Conservation (phyloP, 2,329 filamentous ascomycete genomes). For the Alternaria burnsii region DNA sequence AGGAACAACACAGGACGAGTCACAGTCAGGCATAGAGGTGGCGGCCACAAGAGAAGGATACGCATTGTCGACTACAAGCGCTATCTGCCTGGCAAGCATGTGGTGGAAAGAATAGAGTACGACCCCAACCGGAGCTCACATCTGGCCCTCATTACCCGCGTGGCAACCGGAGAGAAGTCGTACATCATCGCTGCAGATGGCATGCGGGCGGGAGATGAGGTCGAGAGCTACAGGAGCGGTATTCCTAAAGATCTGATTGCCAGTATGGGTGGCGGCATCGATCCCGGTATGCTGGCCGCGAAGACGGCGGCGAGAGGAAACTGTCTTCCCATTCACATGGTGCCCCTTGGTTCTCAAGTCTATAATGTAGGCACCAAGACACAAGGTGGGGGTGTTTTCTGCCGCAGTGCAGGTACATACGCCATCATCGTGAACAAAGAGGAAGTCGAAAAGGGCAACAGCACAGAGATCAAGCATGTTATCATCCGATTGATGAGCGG, state of each 20-base stretch:
- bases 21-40: conserved; percentile 90
- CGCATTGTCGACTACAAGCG: conserved; percentile 89
- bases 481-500: conserved; percentile 90
- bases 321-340: conserved; percentile 93
- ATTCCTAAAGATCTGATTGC: conserved; percentile 87
- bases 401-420: conserved; percentile 91
- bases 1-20: conserved; percentile 87
- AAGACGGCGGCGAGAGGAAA: conserved; percentile 95
- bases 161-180: conserved; percentile 76
- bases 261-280: conserved; percentile 90
- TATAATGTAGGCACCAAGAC: conserved; percentile 85
- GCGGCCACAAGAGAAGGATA: conserved; percentile 90
- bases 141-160: conserved; percentile 83
- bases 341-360: conserved; percentile 91
- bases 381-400: conserved; percentile 83
- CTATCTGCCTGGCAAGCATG: conserved; percentile 78
- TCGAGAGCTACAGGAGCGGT: conserved; percentile 90
- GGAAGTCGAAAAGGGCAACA: conserved; percentile 66
- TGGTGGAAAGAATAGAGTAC: conserved; percentile 94
- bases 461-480: conserved; percentile 78
- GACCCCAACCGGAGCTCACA: conserved; percentile 93
- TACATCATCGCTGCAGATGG: conserved; percentile 98
- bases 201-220: conserved; percentile 86
- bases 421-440: conserved; percentile 90
- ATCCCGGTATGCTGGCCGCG: conserved; percentile 94